A percentile compares a stretch with the other conserved stretches of the same genome.
Evolutionary conservation across 2,329 filamentous ascomycete genomes (phyloP).

Genomic region (Fusarium tuaranense): DNA sequence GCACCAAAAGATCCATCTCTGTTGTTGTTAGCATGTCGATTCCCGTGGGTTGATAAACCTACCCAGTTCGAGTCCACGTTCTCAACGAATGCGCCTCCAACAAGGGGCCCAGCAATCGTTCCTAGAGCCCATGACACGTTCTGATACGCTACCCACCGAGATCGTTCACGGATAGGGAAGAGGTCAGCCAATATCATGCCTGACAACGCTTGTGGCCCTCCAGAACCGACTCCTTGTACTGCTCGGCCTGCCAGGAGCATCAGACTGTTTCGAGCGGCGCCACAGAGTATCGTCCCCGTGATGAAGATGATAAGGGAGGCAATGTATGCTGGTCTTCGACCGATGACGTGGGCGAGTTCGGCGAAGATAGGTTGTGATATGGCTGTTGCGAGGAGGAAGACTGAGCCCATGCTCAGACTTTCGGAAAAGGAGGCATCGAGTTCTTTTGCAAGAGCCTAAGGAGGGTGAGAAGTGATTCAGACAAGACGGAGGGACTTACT

Average conservation of each 20-base stretch:
- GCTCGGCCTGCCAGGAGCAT: conserved; percentile 49
- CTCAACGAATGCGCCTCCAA: conserved; percentile 40
- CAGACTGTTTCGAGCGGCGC: conserved; percentile 45
- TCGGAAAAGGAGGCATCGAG: conserved; percentile 42
- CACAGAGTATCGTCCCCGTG: conserved; percentile 55
- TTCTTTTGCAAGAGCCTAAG: conserved; percentile 39
- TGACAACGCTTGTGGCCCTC: conserved; percentile 49
- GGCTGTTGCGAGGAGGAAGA: conserved; percentile 75
- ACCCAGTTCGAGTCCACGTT: conserved; percentile 39
- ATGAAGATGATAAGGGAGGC: conserved; percentile 47
- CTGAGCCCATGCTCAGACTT: conserved; percentile 63
- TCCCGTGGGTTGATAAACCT: background rate
- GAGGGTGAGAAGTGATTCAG: background rate
- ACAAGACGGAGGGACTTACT: conserved; percentile 17
- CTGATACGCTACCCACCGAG: conserved; percentile 53
- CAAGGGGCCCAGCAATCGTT: conserved; percentile 53
- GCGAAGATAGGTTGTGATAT: conserved; percentile 66
- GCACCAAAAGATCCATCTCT: conserved; percentile 53
- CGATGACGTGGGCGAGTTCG: conserved; percentile 51
- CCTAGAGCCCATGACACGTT: conserved; percentile 67
- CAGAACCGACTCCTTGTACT: conserved; percentile 52
- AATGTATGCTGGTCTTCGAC: conserved; percentile 46
- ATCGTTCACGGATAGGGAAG: conserved; percentile 56
- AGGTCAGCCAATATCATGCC: conserved; percentile 53
- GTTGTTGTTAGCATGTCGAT: background rate